Conservation (phyloP, 1,139 yeast species). For the Nakaseomyces sp. region DNA sequence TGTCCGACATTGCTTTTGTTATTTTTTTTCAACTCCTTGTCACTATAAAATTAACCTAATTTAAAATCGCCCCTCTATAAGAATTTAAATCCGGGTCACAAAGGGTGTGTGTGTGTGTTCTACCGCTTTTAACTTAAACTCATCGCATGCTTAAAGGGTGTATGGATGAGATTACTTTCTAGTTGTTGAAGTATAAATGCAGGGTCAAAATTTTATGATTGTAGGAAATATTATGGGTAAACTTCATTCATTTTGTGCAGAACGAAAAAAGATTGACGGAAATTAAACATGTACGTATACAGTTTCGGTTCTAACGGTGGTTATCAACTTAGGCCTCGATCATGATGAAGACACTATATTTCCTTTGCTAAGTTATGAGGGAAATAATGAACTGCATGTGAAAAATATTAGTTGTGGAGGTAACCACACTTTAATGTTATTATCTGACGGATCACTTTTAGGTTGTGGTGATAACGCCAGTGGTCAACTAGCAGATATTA, state of each 20-base stretch:
- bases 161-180: no score
- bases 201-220: no score
- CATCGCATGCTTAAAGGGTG: neutral
- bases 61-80: no score
- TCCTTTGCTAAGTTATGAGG: conserved; percentile 18
- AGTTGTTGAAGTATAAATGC: no score
- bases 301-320: conserved; percentile 81
- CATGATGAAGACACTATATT: conserved; percentile 44
- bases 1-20: neutral
- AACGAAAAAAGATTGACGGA: neutral
- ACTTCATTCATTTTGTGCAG: no score
- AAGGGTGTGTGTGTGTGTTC: neutral
- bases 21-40: no score
- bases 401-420: conserved; percentile 65
- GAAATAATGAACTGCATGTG: conserved; percentile 24
- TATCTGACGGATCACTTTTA: conserved; percentile 44
- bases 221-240: no score
- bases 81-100: neutral
- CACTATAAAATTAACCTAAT: no score
- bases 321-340: conserved; percentile 60
- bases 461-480: conserved; percentile 51
- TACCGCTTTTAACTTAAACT: neutral
- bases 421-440: conserved; percentile 64
- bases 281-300: conserved; percentile 14
- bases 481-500: conserved; percentile 37